Conservation (phyloP, 441 rosid species). For the Biscutella laevigata region DNA sequence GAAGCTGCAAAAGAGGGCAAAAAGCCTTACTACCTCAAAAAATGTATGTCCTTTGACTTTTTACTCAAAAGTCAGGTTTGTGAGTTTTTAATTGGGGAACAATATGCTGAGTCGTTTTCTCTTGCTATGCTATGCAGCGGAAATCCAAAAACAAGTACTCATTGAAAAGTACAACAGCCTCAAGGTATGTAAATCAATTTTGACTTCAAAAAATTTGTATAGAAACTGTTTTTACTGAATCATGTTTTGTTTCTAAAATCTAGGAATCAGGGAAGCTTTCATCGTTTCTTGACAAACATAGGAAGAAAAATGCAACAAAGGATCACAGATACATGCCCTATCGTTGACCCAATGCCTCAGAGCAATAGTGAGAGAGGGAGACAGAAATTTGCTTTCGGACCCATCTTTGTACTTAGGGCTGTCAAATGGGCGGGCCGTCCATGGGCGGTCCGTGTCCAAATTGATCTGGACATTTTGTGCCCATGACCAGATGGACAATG, state of each 20-base stretch:
- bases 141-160: constrained; percentile 60
- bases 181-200: constrained; percentile 41
- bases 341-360: constrained; percentile 41
- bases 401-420: no score
- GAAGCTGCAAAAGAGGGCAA: constrained; percentile 87
- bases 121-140: constrained; percentile 53
- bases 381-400: not conserved
- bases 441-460: no score
- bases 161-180: constrained; percentile 62
- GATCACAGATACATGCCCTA: constrained; percentile 78
- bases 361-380: constrained; percentile 29
- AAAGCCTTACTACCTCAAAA: constrained; percentile 72
- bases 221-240: not conserved
- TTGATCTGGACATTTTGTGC: no score
- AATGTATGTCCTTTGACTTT: constrained; percentile 39
- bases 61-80: not conserved
- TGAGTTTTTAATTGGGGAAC: not conserved
- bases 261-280: constrained; percentile 75
- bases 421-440: no score
- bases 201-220: not conserved
- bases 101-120: constrained; percentile 16
- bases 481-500: no score
- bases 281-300: constrained; percentile 63
- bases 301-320: constrained; percentile 80
- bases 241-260: not conserved